Evolutionary conservation across 2,329 filamentous ascomycete genomes (phyloP).

Genomic region (Microdochium paspali): DNA sequence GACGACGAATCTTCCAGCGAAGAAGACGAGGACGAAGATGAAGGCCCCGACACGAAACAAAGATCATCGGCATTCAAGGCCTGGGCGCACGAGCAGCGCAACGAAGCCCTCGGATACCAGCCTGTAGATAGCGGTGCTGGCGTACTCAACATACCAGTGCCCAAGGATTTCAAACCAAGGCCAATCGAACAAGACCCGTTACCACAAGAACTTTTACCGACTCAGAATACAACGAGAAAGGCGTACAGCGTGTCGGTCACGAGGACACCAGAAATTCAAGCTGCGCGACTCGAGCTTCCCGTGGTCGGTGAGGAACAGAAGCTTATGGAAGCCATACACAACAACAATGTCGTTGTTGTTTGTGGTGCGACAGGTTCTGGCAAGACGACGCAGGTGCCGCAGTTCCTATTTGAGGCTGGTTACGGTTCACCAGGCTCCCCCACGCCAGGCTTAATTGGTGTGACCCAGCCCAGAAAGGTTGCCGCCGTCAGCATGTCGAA

Average conservation of each 20-base stretch:
- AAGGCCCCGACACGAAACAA: slow-evolving; percentile 22
- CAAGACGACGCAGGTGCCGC: slow-evolving; percentile 95
- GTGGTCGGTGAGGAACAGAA: slow-evolving; percentile 93
- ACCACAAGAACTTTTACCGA: slow-evolving; percentile 55
- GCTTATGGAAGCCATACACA: slow-evolving; percentile 96
- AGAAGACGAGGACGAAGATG: slow-evolving; percentile 8
- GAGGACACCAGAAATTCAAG: slow-evolving; percentile 65
- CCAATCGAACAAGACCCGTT: slow-evolving; percentile 62
- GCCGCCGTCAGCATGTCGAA: slow-evolving; percentile 96
- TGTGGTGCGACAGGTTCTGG: slow-evolving; percentile 94
- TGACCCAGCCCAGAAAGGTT: slow-evolving; percentile 90
- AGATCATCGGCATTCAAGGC: slow-evolving; percentile 71
- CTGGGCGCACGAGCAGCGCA: slow-evolving; percentile 83
- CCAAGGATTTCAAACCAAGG: slow-evolving; percentile 56
- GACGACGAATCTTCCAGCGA: slow-evolving; percentile 25
- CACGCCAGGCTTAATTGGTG: slow-evolving; percentile 84
- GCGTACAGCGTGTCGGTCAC: slow-evolving; percentile 66
- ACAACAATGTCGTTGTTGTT: slow-evolving; percentile 80
- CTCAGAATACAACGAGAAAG: slow-evolving; percentile 54
- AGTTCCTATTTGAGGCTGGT: slow-evolving; percentile 90
- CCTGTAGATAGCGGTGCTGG: slow-evolving; percentile 32
- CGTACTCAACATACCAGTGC: slow-evolving; percentile 41
- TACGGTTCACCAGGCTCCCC: slow-evolving; percentile 72
- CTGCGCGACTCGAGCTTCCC: slow-evolving; percentile 68
- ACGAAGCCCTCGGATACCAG: slow-evolving; percentile 65